Percentiles rank a stretch among this genome's conserved stretches.
phyloP scores from a whole-genome alignment of 208 protist genomes.

The Naegleria gruberi region DNA sequence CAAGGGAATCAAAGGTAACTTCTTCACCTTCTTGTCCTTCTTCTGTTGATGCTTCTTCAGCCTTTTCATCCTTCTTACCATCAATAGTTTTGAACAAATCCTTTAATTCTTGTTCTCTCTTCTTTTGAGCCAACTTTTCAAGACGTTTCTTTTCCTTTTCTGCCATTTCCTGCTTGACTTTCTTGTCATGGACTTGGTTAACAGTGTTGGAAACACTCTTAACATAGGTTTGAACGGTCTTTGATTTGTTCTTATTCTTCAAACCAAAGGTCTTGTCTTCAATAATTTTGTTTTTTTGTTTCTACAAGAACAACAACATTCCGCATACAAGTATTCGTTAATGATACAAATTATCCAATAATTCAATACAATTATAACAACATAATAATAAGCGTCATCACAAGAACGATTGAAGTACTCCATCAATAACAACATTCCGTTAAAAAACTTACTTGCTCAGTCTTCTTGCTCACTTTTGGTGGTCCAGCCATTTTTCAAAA shows the following conservation, averaged over 20 bases:
- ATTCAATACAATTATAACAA: too few relatives aligned
- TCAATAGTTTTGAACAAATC: conserved; percentile 64
- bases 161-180: conserved; percentile 56
- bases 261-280: conserved; percentile 65
- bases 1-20: not conserved
- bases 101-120: conserved; percentile 65
- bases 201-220: conserved; percentile 58
- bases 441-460: not conserved
- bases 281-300: not conserved
- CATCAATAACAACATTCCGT: not conserved
- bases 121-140: conserved; percentile 60
- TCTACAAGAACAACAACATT: too few relatives aligned
- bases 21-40: not conserved
- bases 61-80: conserved; percentile 18
- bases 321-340: too few relatives aligned
- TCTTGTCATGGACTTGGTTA: conserved; percentile 47
- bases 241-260: conserved; percentile 79
- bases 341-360: too few relatives aligned
- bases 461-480: not conserved
- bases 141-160: conserved; percentile 54
- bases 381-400: too few relatives aligned
- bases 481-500: not conserved
- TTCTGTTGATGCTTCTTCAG: conserved; percentile 2
- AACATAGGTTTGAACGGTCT: conserved; percentile 75
- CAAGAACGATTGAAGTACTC: too few relatives aligned